phyloP scores from a whole-genome alignment of 306 rosid genomes.

The Vigna reflexopilosa region DNA sequence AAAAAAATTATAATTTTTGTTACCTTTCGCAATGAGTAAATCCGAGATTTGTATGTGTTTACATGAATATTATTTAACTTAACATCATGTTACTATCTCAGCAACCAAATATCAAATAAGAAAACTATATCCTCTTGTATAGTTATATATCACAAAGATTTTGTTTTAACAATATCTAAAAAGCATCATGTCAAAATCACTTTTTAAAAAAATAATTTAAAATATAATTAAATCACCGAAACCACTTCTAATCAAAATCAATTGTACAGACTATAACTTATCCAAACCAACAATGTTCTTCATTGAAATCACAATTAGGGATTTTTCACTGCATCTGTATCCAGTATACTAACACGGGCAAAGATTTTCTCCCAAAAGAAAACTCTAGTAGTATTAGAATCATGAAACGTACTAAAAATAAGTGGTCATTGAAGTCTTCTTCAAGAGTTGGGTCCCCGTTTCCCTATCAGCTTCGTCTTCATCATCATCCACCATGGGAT shows the following conservation, averaged over 20 bases:
- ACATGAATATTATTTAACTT: neutral
- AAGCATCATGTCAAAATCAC: neutral
- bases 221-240: neutral
- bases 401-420: slow-evolving; percentile 6
- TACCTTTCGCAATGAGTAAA: neutral
- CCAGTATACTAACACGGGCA: neutral
- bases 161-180: neutral
- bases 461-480: slow-evolving; percentile 1
- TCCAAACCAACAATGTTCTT: neutral
- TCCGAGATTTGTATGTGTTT: neutral
- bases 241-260: neutral
- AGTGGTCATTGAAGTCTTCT: slow-evolving; percentile 4
- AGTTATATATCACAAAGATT: neutral
- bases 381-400: neutral
- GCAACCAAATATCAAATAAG: neutral
- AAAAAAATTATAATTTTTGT: neutral
- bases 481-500: too few species aligned
- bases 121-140: neutral
- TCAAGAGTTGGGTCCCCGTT: slow-evolving; percentile 26
- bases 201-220: neutral
- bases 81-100: neutral
- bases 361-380: neutral
- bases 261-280: neutral
- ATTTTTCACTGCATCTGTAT: neutral
- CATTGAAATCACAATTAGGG: slow-evolving; percentile 18